phyloP scores from a whole-genome alignment of 805 yeast species.

The Teunomyces cretensis region DNA sequence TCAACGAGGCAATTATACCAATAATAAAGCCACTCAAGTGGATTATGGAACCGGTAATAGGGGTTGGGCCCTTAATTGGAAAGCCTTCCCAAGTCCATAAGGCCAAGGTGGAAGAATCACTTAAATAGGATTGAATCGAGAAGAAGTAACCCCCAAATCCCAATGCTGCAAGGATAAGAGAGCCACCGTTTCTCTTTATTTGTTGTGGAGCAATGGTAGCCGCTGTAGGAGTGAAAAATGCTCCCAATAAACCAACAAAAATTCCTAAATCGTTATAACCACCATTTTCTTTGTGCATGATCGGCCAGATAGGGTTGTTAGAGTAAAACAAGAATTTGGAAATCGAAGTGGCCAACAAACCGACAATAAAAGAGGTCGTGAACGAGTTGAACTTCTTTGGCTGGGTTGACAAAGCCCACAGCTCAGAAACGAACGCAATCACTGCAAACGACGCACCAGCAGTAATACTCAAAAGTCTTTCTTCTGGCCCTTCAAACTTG shows the following conservation, averaged over 20 bases:
- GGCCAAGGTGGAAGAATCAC: constrained; percentile 85
- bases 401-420: constrained; percentile 32
- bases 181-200: constrained; percentile 36
- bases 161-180: constrained; percentile 50
- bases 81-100: constrained; percentile 97
- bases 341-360: constrained; percentile 71
- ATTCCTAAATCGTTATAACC: constrained; percentile 80
- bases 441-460: constrained; percentile 65
- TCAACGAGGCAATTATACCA: constrained; percentile 44
- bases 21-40: constrained; percentile 57
- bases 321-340: constrained; percentile 75
- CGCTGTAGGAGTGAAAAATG: constrained; percentile 56
- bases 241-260: constrained; percentile 59
- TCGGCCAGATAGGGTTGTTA: constrained; percentile 96
- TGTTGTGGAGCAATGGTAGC: constrained; percentile 6
- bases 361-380: constrained; percentile 61
- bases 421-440: constrained; percentile 57
- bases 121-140: constrained; percentile 67
- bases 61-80: constrained; percentile 82
- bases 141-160: constrained; percentile 81
- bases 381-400: constrained; percentile 42
- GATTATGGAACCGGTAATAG: constrained; percentile 78
- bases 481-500: constrained; percentile 63
- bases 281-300: constrained; percentile 80
- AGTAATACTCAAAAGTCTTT: constrained; percentile 63